Evolutionary conservation across 306 rosid species (phyloP), one percentile per base, ranked within the genome.

Genomic region (Pterocarpus macrocarpus): DNA sequence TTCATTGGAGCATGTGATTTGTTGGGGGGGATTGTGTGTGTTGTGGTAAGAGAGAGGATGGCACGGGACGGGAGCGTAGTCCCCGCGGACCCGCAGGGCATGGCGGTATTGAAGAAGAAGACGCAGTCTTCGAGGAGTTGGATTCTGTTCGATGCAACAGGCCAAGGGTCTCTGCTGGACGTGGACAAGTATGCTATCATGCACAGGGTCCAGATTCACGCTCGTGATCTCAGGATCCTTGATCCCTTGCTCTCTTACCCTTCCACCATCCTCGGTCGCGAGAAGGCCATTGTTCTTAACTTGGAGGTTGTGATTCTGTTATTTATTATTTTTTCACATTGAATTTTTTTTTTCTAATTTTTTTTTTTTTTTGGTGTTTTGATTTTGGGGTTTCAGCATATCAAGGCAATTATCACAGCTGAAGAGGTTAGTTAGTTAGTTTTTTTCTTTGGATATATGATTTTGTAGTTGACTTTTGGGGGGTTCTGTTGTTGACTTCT

Each of bases 341-440:
- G 8, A 2, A 5, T 12, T 12, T 80, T 50, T 2, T 2, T 49
- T 44, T 78, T 30, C 15, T 12, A 44, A 41, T 47, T 76, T 61
- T 17, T 4, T 8, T 22, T 5, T 35, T 41, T 52, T 43, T 3
- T 8, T 3, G 30, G 4, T 58, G 68, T 50, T 33, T 35, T 55
- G 17, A 7, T 41, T 36, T 33, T 17, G 14, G 83, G 44, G 6
- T 47, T 80, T 36, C 97, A 95, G 99, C 99, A 95, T 87, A 90
- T 93, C 85, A 95, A 95, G 80, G 99, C 99, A 44, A 93, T 95
- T 67, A 95, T 95, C 79, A 95, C 99, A 0, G 97, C 99, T 11
- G 97, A 95, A 39, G 99, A 95, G 97, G 99, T 95, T 80, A 44
- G 89, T 63, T 44, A 49, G 39, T 77, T 1, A 3, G 11, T 14